Evolutionary conservation across 305 asterid genomes (phyloP).

Genomic region (Andrographis paniculata): DNA sequence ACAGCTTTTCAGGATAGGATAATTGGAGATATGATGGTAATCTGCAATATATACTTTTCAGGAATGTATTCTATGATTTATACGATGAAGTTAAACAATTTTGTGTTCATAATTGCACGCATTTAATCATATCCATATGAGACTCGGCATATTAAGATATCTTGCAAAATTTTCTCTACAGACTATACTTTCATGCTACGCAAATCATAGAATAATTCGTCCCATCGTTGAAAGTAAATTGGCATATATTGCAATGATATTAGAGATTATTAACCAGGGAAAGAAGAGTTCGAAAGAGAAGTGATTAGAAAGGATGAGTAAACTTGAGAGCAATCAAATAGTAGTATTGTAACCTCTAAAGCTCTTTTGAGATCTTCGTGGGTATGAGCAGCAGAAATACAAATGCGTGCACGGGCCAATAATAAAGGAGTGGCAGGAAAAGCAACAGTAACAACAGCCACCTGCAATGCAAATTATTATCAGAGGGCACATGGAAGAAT

Average conservation of each 20-base stretch:
- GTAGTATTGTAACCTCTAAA: slow-evolving; percentile 43
- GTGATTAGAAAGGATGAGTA: neutral
- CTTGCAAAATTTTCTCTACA: too few relatives aligned
- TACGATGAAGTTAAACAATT: too few relatives aligned
- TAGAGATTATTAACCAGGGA: neutral
- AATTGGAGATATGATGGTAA: neutral
- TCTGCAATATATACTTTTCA: too few relatives aligned
- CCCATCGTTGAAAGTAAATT: neutral
- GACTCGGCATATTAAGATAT: too few relatives aligned
- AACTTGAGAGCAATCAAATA: neutral
- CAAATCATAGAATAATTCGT: too few relatives aligned
- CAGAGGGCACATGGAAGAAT: neutral
- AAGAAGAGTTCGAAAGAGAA: neutral
- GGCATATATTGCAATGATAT: neutral
- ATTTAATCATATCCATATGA: too few relatives aligned
- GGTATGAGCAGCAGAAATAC: slow-evolving; percentile 91
- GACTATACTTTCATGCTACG: too few relatives aligned
- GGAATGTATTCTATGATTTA: too few relatives aligned
- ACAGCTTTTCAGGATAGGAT: neutral
- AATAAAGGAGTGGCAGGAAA: slow-evolving; percentile 98
- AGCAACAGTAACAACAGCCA: slow-evolving; percentile 94
- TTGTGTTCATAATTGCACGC: too few relatives aligned
- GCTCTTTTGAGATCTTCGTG: slow-evolving; percentile 87
- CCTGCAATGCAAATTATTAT: slow-evolving; percentile 31
- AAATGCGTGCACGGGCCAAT: slow-evolving; percentile 93